phyloP scores from a whole-genome alignment of 371 early-diverging fungal species.

The Mortierella sp. region DNA sequence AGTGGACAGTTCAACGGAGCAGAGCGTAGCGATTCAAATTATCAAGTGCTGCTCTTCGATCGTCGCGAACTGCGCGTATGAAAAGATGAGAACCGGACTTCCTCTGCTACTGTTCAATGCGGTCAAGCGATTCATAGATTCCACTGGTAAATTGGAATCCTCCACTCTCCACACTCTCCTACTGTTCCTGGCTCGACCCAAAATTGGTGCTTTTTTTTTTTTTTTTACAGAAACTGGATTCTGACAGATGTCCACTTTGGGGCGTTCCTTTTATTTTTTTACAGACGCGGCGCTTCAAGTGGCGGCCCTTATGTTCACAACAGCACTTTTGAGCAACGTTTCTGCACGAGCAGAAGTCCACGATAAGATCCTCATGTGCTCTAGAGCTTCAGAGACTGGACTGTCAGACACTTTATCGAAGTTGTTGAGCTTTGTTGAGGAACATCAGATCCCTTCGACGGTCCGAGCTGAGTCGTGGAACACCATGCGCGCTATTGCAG shows the following conservation, averaged over 20 bases:
- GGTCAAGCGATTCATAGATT: constrained; percentile 23
- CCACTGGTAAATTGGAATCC: constrained; percentile 20
- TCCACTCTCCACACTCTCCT: too few species aligned
- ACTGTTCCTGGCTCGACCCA: too few species aligned
- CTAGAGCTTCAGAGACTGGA: neutral
- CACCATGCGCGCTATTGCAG: constrained; percentile 26
- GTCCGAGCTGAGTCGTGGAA: constrained; percentile 41
- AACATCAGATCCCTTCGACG: neutral
- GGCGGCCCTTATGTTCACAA: constrained; percentile 17
- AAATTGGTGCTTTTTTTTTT: too few species aligned
- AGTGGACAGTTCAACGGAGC: constrained; percentile 25
- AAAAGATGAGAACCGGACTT: constrained; percentile 37
- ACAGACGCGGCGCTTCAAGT: constrained; percentile 31
- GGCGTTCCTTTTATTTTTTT: too few species aligned
- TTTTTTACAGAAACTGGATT: too few species aligned
- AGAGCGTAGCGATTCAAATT: constrained; percentile 22
- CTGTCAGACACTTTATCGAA: constrained; percentile 7
- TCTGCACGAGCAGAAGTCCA: constrained; percentile 23
- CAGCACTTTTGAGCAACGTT: constrained; percentile 21
- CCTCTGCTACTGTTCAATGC: constrained; percentile 13
- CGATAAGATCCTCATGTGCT: constrained; percentile 11
- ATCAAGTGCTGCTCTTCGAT: constrained; percentile 38
- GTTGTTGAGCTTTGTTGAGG: constrained; percentile 16
- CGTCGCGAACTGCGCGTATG: constrained; percentile 38
- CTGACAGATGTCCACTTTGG: too few species aligned